Base-by-base conservation (phyloP, 2,329 filamentous ascomycete genomes). In the Aschersonia sp. region DNA sequence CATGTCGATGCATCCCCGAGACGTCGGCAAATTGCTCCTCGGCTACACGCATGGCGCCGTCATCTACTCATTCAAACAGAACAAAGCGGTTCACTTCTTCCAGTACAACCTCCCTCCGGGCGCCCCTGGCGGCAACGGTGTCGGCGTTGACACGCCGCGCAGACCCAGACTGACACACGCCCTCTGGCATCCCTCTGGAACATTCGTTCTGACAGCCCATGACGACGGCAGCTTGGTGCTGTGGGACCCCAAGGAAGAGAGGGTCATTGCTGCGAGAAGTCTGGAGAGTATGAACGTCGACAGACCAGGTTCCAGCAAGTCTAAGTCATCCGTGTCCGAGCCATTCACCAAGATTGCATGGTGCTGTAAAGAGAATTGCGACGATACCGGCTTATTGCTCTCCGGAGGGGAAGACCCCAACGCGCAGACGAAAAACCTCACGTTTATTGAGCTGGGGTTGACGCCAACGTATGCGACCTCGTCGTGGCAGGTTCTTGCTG, bases 21-120 rank as follows among this genome's bases (percentile, higher is more conserved):
- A 98, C 60, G 86, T 97, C 54, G 92, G 92, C 5, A 88, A 87
- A 58, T 71, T 98, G 30, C 67, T 98, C 49, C 85, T 98, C 49
- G 89, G 84, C n/a, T 98, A 97, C 62, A 79, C 79, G 0, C 79
- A 90, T 54, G 92, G 92, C 11, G 88, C 86, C 5, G 87, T 87
- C 44, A 76, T 92, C 51, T 98, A 94, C 65, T 94, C 87, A 3
- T 94, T 98, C 72, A 97, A 98, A 68, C 85, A 94, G 62, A 89
- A 88, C 58, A 75, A 81, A 50, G 73, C 87, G 0, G 69, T 81
- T 44, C 83, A 85, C 53, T 94, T 80, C 65, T 88, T 94, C 57
- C 76, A 89, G 54, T 97, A 97, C 63, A 74, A 83, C 49, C 64
- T 97, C 4, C 86, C 87, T 0, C 72, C 77, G 9, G 87, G 89